phyloP scores from a whole-genome alignment of 208 protist species.

The Crithidia bombi region DNA sequence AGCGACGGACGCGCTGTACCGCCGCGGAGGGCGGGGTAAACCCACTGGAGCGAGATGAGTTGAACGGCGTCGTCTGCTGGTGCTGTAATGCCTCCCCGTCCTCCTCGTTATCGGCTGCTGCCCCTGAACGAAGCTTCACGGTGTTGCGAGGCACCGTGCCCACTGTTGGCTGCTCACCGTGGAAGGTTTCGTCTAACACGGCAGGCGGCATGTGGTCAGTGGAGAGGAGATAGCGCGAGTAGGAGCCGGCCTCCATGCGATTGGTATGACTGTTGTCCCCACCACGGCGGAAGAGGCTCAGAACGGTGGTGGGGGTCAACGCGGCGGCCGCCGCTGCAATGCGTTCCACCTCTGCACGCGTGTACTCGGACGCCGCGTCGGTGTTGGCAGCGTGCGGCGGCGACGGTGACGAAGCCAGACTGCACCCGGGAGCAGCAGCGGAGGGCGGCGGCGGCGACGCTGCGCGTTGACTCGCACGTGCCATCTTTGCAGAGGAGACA shows the following conservation, averaged over 20 bases:
- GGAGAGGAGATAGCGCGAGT: constrained; percentile 72
- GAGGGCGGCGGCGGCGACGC: background rate
- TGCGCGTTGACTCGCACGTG: too few relatives aligned
- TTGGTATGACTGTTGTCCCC: constrained; percentile 78
- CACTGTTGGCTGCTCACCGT: constrained; percentile 39
- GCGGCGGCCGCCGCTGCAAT: constrained; percentile 25
- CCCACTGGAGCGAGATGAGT: background rate
- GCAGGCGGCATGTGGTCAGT: constrained; percentile 41
- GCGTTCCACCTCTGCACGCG: constrained; percentile 19
- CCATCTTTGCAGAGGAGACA: too few relatives aligned
- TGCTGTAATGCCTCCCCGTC: background rate
- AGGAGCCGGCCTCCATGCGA: constrained; percentile 68
- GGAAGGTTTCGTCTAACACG: constrained; percentile 47
- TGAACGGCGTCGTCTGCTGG: background rate
- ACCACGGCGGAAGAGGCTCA: constrained; percentile 56
- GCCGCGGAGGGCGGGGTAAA: background rate
- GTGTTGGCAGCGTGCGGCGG: constrained; percentile 1
- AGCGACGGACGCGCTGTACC: background rate
- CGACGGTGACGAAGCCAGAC: too few relatives aligned
- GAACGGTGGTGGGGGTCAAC: constrained; percentile 34
- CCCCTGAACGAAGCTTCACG: constrained; percentile 2
- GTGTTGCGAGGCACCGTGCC: constrained; percentile 45
- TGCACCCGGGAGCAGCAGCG: background rate
- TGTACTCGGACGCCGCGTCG: background rate
- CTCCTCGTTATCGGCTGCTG: background rate